Conservation (phyloP, 805 yeast genomes). For the Barnettozyma sucrosica region DNA sequence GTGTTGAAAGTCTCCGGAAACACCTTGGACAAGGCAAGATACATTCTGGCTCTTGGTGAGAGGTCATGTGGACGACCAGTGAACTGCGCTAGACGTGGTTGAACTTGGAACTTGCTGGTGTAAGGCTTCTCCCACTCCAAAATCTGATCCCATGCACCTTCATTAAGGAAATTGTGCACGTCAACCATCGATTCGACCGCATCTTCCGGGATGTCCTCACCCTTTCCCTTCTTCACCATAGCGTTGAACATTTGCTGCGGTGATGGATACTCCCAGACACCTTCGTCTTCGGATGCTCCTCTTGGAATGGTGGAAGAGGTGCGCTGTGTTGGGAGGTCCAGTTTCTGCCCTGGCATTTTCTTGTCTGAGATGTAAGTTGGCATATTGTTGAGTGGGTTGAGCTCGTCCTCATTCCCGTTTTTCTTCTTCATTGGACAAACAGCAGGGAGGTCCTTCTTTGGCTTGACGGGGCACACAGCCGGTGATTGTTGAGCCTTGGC, state of each 20-base stretch:
- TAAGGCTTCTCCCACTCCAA: conserved; percentile 84
- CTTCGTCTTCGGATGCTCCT: conserved; percentile 58
- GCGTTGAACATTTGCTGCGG: conserved; percentile 99
- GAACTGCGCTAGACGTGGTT: conserved; percentile 77
- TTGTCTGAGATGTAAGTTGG: conserved; percentile 64
- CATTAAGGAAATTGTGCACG: conserved; percentile 92
- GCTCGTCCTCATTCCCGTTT: conserved; percentile 8
- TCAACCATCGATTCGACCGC: conserved; percentile 97
- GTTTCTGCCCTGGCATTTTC: conserved; percentile 72
- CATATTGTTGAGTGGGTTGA: conserved; percentile 88
- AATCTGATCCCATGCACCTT: conserved; percentile 96
- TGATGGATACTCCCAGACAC: conserved; percentile 97
- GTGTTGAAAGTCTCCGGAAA: conserved; percentile 70
- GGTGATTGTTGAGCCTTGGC: conserved; percentile 9
- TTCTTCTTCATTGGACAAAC: conserved; percentile 36
- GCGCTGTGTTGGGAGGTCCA: conserved; percentile 76
- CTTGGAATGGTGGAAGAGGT: conserved; percentile 83
- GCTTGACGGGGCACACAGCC: conserved; percentile 38
- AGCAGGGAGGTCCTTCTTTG: conserved; percentile 27
- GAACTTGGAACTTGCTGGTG: conserved; percentile 44
- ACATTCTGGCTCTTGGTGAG: conserved; percentile 78
- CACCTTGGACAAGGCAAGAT: conserved; percentile 55
- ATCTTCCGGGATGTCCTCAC: conserved; percentile 83
- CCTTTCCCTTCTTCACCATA: conserved; percentile 90
- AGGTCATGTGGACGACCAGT: conserved; percentile 88